Conservation (phyloP, 257 asterid genomes). For the Petunia axillaris region DNA sequence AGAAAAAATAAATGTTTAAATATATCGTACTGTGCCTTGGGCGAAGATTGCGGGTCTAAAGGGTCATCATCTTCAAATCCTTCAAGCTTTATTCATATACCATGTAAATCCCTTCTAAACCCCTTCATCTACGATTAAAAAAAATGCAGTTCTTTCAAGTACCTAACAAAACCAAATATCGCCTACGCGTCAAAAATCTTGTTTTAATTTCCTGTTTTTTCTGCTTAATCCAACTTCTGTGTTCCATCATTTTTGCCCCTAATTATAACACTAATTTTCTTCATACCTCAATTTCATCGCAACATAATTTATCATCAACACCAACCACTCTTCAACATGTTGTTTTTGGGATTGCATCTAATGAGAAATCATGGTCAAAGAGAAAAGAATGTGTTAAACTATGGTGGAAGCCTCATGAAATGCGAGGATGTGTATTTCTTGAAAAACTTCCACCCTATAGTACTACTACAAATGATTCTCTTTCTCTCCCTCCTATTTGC, state of each 20-base stretch:
- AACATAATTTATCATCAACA: conserved; percentile 27
- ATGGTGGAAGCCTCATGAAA: conserved; percentile 75
- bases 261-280: conserved; percentile 19
- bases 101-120: background rate
- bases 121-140: background rate
- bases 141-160: conserved; percentile 44
- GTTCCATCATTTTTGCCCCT: conserved; percentile 38
- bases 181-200: conserved; percentile 34
- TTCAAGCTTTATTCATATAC: background rate
- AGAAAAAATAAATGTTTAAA: background rate
- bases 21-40: background rate
- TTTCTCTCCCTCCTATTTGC: conserved; percentile 16
- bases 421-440: conserved; percentile 79
- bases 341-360: conserved; percentile 82
- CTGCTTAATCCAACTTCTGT: conserved; percentile 36
- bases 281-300: conserved; percentile 33
- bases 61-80: background rate
- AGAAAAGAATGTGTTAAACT: conserved; percentile 55
- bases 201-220: conserved; percentile 36
- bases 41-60: conserved; percentile 21
- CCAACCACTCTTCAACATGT: conserved; percentile 58
- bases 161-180: conserved; percentile 26
- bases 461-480: background rate
- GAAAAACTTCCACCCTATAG: conserved; percentile 25
- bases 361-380: conserved; percentile 50